Conservation (phyloP, 2,329 filamentous ascomycete genomes). For the Calycina herbarum region DNA sequence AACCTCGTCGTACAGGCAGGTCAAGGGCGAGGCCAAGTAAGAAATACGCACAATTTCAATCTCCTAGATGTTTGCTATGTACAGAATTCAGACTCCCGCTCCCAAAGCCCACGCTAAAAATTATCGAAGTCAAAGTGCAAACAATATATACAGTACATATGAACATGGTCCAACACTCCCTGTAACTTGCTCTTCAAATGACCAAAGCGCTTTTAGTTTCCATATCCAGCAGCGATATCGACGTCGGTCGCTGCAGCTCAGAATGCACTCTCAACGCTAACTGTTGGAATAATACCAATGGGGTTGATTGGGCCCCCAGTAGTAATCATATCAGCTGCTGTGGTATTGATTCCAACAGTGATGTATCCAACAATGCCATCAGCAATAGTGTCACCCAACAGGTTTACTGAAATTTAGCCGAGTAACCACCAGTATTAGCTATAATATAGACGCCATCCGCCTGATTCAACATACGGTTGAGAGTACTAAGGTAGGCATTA, state of each 20-base stretch:
- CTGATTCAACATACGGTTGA: conserved; percentile 13
- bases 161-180: too few relatives aligned
- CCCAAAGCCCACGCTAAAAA: too few relatives aligned
- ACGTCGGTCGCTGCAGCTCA: conserved; percentile 14
- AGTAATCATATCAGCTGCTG: conserved; percentile 9
- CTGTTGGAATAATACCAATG: conserved; percentile 15
- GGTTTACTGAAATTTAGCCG: conserved; percentile 26
- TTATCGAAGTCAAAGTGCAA: too few relatives aligned
- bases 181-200: too few relatives aligned
- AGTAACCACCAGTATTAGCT: conserved; percentile 12
- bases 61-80: too few relatives aligned
- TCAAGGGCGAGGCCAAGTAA: too few relatives aligned
- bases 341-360: conserved; percentile 38
- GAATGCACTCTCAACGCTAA: conserved; percentile 7
- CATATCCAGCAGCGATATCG: conserved; percentile 12
- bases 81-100: too few relatives aligned
- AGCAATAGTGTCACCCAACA: conserved; percentile 34
- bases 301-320: conserved; percentile 9
- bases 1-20: too few relatives aligned
- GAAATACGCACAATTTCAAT: too few relatives aligned
- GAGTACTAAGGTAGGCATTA: conserved; percentile 7
- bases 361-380: conserved; percentile 41
- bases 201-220: too few relatives aligned
- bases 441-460: conserved; percentile 6
- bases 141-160: too few relatives aligned